Evolutionary conservation across 192 early-diverging fungal species (phyloP).

Genomic region (Phycomyces blakesleeanus): DNA sequence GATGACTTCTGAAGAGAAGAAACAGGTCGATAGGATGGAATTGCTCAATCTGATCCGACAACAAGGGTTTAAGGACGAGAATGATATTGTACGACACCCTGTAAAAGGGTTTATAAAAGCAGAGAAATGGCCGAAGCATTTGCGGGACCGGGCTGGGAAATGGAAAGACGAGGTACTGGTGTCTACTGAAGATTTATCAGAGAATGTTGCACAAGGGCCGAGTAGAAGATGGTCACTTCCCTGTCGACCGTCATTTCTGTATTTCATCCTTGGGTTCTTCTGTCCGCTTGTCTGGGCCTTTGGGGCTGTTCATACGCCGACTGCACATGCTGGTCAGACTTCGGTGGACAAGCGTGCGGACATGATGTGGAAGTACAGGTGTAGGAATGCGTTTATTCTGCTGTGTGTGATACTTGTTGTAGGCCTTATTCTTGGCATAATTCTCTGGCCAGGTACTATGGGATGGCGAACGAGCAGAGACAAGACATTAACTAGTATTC

Average conservation of each 20-base stretch:
- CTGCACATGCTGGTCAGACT: slow-evolving; percentile 1
- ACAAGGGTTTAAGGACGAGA: not conserved
- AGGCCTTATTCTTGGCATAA: slow-evolving; percentile 5
- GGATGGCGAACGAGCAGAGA: slow-evolving; percentile 23
- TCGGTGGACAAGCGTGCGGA: slow-evolving; percentile 13
- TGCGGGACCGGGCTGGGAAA: not conserved
- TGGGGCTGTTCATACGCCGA: slow-evolving; percentile 12
- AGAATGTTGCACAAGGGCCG: not conserved
- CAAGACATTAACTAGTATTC: not conserved
- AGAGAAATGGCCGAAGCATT: not conserved
- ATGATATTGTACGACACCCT: not conserved
- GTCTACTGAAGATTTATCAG: not conserved
- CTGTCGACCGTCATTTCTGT: slow-evolving; percentile 20
- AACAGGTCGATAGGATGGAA: slow-evolving; percentile 11
- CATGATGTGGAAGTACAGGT: slow-evolving; percentile 18
- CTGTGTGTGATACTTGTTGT: slow-evolving; percentile 2
- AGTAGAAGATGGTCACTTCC: not conserved
- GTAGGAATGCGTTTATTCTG: slow-evolving; percentile 10
- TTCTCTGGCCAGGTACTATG: slow-evolving; percentile 16
- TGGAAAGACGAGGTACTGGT: not conserved
- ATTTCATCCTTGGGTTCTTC: slow-evolving; percentile 23
- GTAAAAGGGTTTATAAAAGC: not conserved
- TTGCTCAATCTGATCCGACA: slow-evolving; percentile 15
- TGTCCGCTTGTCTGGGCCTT: slow-evolving; percentile 27
- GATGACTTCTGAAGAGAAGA: slow-evolving; percentile 8